Base-by-base conservation (phyloP, 1,284 basidiomycete species). In the Gymnopus androsaceus region DNA sequence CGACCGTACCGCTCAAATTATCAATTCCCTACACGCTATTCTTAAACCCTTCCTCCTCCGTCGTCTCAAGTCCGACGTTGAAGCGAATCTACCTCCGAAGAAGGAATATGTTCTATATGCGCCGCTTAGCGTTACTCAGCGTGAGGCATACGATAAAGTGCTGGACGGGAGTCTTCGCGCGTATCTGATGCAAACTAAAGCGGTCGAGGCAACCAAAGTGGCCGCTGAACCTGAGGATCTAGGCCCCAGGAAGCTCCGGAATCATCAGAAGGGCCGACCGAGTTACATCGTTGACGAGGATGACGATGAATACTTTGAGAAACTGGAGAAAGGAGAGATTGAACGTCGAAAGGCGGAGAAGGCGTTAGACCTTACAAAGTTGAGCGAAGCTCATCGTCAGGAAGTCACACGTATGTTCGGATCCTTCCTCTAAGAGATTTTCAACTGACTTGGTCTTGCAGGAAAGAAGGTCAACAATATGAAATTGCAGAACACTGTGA, bases 21-120 rank as follows among this genome's bases (percentile, higher is more conserved):
- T 98, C 52, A 77, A 84, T 30, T 86, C 88, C 3, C 82, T 99
- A 0, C 96, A 98, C 69, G 84, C 85, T 1, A 94, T 98, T 62
- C 84, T 99, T 37, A 94, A 95, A 62, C 96, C 96, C 0, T 98
- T 97, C 80, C 81, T 98, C n/a, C 79, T 98, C 0, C 86, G 95
- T 8, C 85, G 95, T 17, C 80, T 98, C 59, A 98, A 98, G 71
- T 85, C 78, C 19, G 96, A 99, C 61, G 95, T 98, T 8, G 93
- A 95, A 68, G 82, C 84, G 53, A 80, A 84, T 51, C 77, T 98
- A 8, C 89, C 88, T 0, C 90, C 89, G 1, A 98, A 98, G 79
- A 98, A 96, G 72, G 95, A 98, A 74, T 98, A 98, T 63, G 84
- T 97, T 4, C 79, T 98, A 0, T 97, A 96, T 62, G 94, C 95